Conservation (phyloP, 306 rosid genomes). For the Gastrolobium villosum region DNA sequence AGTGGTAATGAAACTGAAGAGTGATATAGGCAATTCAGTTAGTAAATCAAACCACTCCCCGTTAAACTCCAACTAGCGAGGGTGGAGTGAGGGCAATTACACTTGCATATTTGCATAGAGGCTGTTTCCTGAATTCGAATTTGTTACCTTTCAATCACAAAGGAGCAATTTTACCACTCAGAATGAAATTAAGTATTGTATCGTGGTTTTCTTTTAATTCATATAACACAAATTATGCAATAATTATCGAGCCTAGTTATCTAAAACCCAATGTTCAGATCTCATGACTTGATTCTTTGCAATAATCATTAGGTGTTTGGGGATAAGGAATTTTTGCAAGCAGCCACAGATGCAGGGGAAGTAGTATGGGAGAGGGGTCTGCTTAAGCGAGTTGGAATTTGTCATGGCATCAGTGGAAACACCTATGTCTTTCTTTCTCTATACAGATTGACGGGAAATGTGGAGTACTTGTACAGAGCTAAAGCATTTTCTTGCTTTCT, state of each 20-base stretch:
- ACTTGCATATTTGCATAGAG: no score
- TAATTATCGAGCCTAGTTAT: conserved; percentile 3
- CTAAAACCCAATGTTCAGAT: not conserved
- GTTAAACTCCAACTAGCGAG: no score
- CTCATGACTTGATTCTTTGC: conserved; percentile 4
- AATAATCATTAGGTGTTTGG: conserved; percentile 68
- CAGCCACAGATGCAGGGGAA: conserved; percentile 78
- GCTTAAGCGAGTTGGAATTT: conserved; percentile 84
- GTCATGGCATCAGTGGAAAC: conserved; percentile 91
- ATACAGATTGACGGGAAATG: conserved; percentile 72
- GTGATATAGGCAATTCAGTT: conserved; percentile 16
- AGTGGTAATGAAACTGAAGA: not conserved
- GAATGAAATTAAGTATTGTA: conserved; percentile 3
- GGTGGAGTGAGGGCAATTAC: no score
- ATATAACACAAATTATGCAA: not conserved
- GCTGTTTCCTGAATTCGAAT: no score
- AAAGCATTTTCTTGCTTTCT: conserved; percentile 87
- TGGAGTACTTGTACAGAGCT: conserved; percentile 69
- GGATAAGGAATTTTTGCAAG: conserved; percentile 71
- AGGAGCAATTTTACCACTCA: not conserved
- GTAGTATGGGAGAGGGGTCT: conserved; percentile 84
- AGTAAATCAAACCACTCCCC: not conserved
- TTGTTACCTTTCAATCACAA: no score
- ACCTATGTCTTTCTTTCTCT: conserved; percentile 84
- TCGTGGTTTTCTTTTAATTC: not conserved